Percentiles rank a stretch among this genome's conserved stretches.
These are phyloP conservation scores for Dryadomyces sulphureus DNA, from an alignment of 2,329 filamentous ascomycete species.

Conservation along the genomic window DNA sequence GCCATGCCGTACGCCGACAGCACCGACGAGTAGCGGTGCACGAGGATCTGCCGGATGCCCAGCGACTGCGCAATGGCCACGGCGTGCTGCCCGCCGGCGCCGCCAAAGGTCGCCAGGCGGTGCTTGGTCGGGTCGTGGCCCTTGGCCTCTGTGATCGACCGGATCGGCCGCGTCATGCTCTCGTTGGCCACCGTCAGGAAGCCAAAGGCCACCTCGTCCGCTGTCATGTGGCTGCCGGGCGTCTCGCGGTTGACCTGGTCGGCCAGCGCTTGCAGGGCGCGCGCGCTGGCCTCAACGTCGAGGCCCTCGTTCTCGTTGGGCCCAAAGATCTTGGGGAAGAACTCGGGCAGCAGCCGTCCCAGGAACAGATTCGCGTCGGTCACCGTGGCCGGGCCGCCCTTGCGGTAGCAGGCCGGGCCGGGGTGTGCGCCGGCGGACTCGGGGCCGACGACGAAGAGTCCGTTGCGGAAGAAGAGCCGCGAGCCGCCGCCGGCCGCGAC, in stretches of 20 bases:
- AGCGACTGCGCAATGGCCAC: slow-evolving; percentile 75
- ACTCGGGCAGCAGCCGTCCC: slow-evolving; percentile 71
- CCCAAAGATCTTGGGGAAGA: slow-evolving; percentile 92
- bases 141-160: slow-evolving; percentile 81
- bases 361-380: slow-evolving; percentile 85
- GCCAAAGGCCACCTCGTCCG: slow-evolving; percentile 77
- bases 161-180: slow-evolving; percentile 80
- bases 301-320: slow-evolving; percentile 72
- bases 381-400: slow-evolving; percentile 79
- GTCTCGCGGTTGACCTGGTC: slow-evolving; percentile 61
- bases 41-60: slow-evolving; percentile 68
- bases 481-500: slow-evolving; percentile 84
- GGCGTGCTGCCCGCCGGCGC: slow-evolving; percentile 81
- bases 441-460: slow-evolving; percentile 79
- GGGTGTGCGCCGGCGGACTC: slow-evolving; percentile 82
- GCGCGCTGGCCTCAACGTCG: slow-evolving; percentile 60
- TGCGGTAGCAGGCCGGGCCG: slow-evolving; percentile 80
- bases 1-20: slow-evolving; percentile 88
- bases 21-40: slow-evolving; percentile 78
- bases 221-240: slow-evolving; percentile 52
- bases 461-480: slow-evolving; percentile 73
- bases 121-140: slow-evolving; percentile 85
- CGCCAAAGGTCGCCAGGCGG: slow-evolving; percentile 81
- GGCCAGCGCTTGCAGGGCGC: slow-evolving; percentile 60
- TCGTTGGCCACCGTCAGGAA: slow-evolving; percentile 86